phyloP scores from a whole-genome alignment of 768 basidiomycete species.

The Xerocomus spinulosus region DNA sequence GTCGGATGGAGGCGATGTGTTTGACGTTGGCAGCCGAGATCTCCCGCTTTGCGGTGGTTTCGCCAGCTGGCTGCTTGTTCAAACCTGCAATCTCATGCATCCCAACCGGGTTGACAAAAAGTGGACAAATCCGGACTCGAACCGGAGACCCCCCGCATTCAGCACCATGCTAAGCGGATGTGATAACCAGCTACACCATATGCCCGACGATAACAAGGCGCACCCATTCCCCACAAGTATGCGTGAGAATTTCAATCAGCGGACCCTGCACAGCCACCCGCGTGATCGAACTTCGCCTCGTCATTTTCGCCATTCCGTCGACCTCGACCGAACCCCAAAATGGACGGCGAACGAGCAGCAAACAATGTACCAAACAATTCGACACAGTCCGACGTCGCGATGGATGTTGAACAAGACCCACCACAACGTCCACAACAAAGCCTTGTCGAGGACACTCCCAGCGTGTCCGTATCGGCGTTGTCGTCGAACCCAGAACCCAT shows the following conservation, averaged over 20 bases:
- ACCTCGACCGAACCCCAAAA: slow-evolving; percentile 11
- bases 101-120: background rate
- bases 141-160: slow-evolving; percentile 37
- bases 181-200: slow-evolving; percentile 40
- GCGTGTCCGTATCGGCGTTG: background rate
- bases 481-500: slow-evolving; percentile 12
- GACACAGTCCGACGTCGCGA: slow-evolving; percentile 8
- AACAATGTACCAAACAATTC: background rate
- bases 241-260: slow-evolving; percentile 7
- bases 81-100: no score
- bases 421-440: slow-evolving; percentile 3
- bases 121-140: slow-evolving; percentile 39
- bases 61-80: no score
- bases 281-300: slow-evolving; percentile 24
- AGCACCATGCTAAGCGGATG: slow-evolving; percentile 37
- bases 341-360: slow-evolving; percentile 22
- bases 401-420: slow-evolving; percentile 21
- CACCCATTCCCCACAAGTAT: background rate
- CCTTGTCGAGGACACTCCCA: background rate
- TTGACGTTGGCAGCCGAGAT: no score
- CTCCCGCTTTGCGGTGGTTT: no score
- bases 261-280: slow-evolving; percentile 20
- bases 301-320: slow-evolving; percentile 25
- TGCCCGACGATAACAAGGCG: slow-evolving; percentile 28
- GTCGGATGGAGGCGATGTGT: no score